phyloP scores from a whole-genome alignment of 768 basidiomycete genomes.

The Tulasnella sp. region DNA sequence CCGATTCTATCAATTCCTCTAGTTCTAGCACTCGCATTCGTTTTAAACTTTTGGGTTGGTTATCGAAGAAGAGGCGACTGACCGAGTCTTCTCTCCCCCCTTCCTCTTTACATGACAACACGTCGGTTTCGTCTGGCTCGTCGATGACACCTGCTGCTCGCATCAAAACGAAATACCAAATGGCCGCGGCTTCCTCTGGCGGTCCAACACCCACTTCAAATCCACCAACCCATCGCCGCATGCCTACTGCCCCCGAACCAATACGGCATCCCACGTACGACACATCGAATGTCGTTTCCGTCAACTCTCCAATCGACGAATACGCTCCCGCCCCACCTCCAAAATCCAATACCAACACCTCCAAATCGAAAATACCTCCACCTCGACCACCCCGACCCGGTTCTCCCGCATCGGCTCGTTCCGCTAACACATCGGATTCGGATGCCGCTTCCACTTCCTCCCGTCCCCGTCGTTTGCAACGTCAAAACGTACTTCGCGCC shows the following conservation, averaged over 20 bases:
- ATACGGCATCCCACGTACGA: background rate
- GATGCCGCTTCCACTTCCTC: background rate
- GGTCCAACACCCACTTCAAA: background rate
- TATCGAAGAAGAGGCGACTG: conserved; percentile 7
- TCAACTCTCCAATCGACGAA: conserved; percentile 5
- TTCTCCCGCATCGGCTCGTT: background rate
- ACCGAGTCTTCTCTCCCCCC: conserved; percentile 4
- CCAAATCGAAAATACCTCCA: conserved; percentile 2
- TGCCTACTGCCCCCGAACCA: background rate
- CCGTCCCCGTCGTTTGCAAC: background rate
- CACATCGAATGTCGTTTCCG: background rate
- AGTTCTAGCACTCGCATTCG: conserved; percentile 4
- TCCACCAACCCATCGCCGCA: background rate
- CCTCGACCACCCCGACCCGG: conserved; percentile 1
- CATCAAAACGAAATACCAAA: conserved; percentile 12
- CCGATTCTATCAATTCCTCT: background rate
- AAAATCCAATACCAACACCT: background rate
- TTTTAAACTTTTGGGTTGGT: conserved; percentile 10
- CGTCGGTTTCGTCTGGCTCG: background rate
- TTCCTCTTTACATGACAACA: background rate
- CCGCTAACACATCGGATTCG: background rate
- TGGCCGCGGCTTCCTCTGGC: background rate
- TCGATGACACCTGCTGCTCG: conserved; percentile 8
- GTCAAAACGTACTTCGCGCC: background rate
- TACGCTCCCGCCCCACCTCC: conserved; percentile 5